Percentiles rank a stretch among this genome's conserved stretches.
phyloP scores from a whole-genome alignment of 768 basidiomycete species.

The Gautieria morchelliformis region DNA sequence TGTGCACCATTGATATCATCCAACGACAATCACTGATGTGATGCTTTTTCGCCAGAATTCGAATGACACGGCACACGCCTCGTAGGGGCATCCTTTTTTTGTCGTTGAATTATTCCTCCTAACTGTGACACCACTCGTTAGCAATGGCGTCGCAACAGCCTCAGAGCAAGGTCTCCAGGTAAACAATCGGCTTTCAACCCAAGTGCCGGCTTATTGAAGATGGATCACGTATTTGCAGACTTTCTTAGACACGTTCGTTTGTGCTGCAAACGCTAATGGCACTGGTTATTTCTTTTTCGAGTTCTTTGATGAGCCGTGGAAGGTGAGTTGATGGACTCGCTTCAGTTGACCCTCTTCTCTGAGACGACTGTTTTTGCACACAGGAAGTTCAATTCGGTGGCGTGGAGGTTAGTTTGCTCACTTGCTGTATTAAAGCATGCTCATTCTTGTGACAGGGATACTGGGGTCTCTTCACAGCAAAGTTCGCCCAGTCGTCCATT shows the following conservation, averaged over 20 bases:
- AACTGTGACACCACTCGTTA: neutral
- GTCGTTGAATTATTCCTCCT: neutral
- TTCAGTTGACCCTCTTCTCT: neutral
- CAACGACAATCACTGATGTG: neutral
- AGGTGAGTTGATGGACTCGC: constrained; percentile 32
- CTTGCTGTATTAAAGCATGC: neutral
- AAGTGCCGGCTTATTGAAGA: neutral
- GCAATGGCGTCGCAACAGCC: constrained; percentile 59
- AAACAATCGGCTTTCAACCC: neutral
- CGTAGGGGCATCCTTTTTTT: neutral
- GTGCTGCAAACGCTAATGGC: constrained; percentile 71
- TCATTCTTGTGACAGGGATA: constrained; percentile 25
- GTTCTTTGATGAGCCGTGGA: constrained; percentile 77
- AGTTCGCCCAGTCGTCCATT: constrained; percentile 27
- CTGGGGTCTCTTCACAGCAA: constrained; percentile 59
- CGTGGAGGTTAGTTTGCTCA: constrained; percentile 43
- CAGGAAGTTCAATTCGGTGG: constrained; percentile 64
- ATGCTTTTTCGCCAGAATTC: neutral
- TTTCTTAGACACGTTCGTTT: constrained; percentile 83
- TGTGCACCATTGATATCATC: constrained; percentile 11
- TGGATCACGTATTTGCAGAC: constrained; percentile 29
- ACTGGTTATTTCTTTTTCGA: constrained; percentile 89
- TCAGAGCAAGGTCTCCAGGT: constrained; percentile 53
- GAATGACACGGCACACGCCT: neutral
- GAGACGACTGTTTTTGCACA: constrained; percentile 4